Conservation (phyloP, 371 early-diverging fungal genomes). For the Umbelopsis sp. region DNA sequence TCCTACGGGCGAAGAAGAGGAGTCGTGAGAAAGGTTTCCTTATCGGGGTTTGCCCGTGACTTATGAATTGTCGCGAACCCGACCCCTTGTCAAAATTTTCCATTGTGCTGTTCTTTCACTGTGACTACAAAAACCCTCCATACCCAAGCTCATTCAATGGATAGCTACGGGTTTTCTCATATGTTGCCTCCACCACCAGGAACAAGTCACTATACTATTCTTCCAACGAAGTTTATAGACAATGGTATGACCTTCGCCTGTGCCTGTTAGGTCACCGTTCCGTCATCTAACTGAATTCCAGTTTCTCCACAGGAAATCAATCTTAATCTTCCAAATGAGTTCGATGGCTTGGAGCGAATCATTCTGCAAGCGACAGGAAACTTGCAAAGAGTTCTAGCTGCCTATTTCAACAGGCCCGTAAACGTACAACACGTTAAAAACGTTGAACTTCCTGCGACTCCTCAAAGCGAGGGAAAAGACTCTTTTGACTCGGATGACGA, state of each 20-base stretch:
- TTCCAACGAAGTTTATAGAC: slow-evolving; percentile 3
- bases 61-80: not conserved
- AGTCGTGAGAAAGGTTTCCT: slow-evolving; percentile 2
- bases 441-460: slow-evolving; percentile 19
- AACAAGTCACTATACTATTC: not conserved
- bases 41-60: not conserved
- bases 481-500: not conserved
- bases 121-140: too few species aligned
- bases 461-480: not conserved
- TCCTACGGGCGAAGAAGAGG: too few species aligned
- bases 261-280: not conserved
- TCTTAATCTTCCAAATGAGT: slow-evolving; percentile 40
- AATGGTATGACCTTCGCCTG: not conserved
- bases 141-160: not conserved
- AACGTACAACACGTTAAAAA: slow-evolving; percentile 45
- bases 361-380: slow-evolving; percentile 49
- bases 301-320: slow-evolving; percentile 47
- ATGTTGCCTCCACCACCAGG: slow-evolving; percentile 4
- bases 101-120: not conserved
- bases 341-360: slow-evolving; percentile 49
- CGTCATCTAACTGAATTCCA: slow-evolving; percentile 12
- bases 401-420: slow-evolving; percentile 50
- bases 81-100: not conserved
- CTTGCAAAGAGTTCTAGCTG: slow-evolving; percentile 45
- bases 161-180: not conserved